phyloP scores from a whole-genome alignment of 179 eudicot genomes.

The Actinidia arguta region DNA sequence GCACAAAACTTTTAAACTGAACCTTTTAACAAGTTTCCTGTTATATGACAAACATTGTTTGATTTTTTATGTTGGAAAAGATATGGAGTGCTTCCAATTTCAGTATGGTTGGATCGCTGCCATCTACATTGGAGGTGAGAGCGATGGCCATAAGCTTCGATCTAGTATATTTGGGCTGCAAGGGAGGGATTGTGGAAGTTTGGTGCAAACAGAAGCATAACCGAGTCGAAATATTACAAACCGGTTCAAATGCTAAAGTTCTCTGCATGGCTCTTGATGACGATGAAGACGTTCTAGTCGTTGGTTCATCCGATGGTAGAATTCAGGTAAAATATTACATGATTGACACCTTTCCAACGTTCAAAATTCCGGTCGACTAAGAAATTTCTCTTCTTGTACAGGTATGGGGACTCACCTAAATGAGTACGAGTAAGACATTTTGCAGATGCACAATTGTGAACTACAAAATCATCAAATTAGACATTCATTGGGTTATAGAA shows the following conservation, averaged over 20 bases:
- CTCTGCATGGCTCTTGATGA: slow-evolving; percentile 48
- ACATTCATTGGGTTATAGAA: slow-evolving; percentile 26
- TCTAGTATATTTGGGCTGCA: slow-evolving; percentile 52
- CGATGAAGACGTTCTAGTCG: slow-evolving; percentile 45
- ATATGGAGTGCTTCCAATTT: slow-evolving; percentile 54
- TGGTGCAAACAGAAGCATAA: slow-evolving; percentile 53
- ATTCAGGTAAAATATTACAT: slow-evolving; percentile 43
- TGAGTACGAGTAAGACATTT: slow-evolving; percentile 18
- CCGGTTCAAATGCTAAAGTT: slow-evolving; percentile 33
- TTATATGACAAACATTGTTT: neutral
- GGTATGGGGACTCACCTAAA: slow-evolving; percentile 41
- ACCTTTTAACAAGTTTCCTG: neutral
- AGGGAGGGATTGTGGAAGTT: slow-evolving; percentile 52
- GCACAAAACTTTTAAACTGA: neutral
- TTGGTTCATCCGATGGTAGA: slow-evolving; percentile 60
- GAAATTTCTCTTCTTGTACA: slow-evolving; percentile 19
- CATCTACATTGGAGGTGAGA: slow-evolving; percentile 46
- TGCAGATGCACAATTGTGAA: neutral
- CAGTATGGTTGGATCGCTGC: slow-evolving; percentile 47
- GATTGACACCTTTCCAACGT: neutral
- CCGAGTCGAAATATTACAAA: slow-evolving; percentile 48
- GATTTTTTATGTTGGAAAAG: slow-evolving; percentile 21
- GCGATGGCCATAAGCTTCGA: slow-evolving; percentile 52
- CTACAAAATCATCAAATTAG: neutral
- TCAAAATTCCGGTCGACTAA: neutral